Evolutionary conservation across 2,329 filamentous ascomycete species (phyloP).

Genomic region (Colletotrichum sp.): DNA sequence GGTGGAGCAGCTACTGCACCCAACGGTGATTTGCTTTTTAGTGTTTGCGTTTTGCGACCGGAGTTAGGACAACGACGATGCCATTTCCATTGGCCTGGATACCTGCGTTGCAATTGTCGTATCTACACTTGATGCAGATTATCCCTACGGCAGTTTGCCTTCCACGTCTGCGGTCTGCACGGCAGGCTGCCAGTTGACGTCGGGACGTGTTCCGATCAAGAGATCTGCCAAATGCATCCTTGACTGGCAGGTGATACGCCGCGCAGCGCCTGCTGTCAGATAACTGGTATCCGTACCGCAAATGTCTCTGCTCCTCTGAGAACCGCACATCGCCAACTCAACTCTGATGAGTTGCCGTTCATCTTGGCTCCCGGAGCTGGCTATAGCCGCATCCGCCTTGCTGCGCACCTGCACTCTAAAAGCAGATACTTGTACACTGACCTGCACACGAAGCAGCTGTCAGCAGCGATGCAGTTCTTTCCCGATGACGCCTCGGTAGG

Average conservation of each 20-base stretch:
- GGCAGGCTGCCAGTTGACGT: not conserved
- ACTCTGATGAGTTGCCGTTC: not conserved
- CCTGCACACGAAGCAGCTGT: not conserved
- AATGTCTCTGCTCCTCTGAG: not conserved
- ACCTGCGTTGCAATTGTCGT: not conserved
- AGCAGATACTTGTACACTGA: not conserved
- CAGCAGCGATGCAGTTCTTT: not conserved
- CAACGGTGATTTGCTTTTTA: conserved; percentile 4
- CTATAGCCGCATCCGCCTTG: not conserved
- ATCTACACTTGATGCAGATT: not conserved
- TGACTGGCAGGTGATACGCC: not conserved
- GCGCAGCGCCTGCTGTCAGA: not conserved
- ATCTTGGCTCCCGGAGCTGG: not conserved
- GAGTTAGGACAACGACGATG: not conserved
- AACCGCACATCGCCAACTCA: not conserved
- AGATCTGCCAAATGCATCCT: not conserved
- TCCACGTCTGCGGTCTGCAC: not conserved
- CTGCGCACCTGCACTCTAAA: not conserved
- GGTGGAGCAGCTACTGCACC: conserved; percentile 5
- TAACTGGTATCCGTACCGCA: not conserved
- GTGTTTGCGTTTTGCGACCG: not conserved
- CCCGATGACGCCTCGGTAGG: not conserved
- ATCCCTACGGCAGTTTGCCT: not conserved
- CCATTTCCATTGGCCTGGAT: not conserved
- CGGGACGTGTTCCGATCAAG: not conserved